A percentile compares a stretch with the other conserved stretches of the same genome.
phyloP scores from a whole-genome alignment of 2,329 filamentous ascomycete genomes.

The Trichoderma brevicompactum region DNA sequence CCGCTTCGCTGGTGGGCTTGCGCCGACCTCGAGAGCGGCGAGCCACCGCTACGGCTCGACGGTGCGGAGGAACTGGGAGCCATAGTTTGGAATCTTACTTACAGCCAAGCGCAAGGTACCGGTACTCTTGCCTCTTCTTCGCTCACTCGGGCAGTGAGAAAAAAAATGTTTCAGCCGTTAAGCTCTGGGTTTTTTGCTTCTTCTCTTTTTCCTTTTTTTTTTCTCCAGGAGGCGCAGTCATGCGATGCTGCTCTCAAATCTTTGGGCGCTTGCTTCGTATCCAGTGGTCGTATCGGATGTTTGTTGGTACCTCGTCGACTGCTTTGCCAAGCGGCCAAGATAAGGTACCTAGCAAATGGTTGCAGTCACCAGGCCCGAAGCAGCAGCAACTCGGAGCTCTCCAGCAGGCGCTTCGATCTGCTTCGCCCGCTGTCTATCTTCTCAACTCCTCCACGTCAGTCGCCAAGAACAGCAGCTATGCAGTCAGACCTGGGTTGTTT shows the following conservation, averaged over 20 bases:
- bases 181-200: background rate
- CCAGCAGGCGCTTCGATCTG: too few relatives aligned
- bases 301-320: constrained; percentile 11
- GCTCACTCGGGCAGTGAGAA: too few relatives aligned
- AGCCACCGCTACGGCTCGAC: constrained; percentile 21
- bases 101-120: background rate
- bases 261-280: background rate
- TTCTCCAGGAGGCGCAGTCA: constrained; percentile 19
- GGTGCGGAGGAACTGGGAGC: constrained; percentile 18
- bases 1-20: constrained; percentile 15
- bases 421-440: background rate
- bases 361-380: constrained; percentile 17
- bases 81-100: constrained; percentile 15
- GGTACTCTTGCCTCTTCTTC: background rate
- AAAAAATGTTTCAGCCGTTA: too few relatives aligned
- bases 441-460: constrained; percentile 19
- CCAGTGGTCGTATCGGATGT: constrained; percentile 13
- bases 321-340: constrained; percentile 12
- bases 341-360: constrained; percentile 3
- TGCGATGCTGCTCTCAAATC: background rate
- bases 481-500: constrained; percentile 12
- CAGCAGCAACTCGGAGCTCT: constrained; percentile 10
- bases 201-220: background rate
- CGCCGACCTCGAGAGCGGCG: constrained; percentile 14
- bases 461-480: constrained; percentile 15